Base-by-base conservation (phyloP, 805 yeast species). In the Candida ascalaphidarum region DNA sequence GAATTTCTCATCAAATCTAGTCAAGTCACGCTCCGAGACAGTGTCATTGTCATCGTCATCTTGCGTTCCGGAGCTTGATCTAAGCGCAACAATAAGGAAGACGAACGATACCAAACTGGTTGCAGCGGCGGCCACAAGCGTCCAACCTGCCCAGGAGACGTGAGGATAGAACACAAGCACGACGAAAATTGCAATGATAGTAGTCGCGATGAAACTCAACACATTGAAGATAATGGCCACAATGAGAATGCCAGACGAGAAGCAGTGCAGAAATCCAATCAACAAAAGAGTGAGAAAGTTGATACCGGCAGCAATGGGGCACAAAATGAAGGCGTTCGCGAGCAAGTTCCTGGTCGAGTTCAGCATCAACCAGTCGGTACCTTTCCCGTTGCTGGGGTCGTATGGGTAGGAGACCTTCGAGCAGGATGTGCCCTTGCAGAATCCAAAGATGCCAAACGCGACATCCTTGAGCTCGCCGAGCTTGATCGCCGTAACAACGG, bases 121-220 rank as follows among this genome's bases (percentile, higher is more conserved):
- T 0, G 64, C 78, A 9, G 82, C 79, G 4, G 83, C 68, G 2
- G 80, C 85, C 17, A 81, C 65, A 43, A 78, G 59, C 19, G 77
- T 47, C 88, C 89, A 81, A 7, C 77, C 65, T n/a, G 76, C 65
- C 88, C 88, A 81, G 5, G 64, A 53, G 11, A 78, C 62, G 35
- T 76, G 59, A 7, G 92, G 92, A 40, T 62, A 68, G 48, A 77
- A 81, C 11, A 74, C 55, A 27, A 82, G 42, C 21, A 80, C 63
- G 0, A 61, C 58, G 17, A 76, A 65, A 8, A 81, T 52, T 30
- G 80, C 71, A 14, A 68, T 53, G 22, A 80, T 37, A 1, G 78
- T 66, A 7, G 83, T 55, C 8, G 68, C 60, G 11, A 74, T 35
- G 46, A 79, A 76, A 0, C 77, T 60, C 8, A 80, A 23, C 14